These are phyloP conservation scores for Metschnikowia continentalis DNA, from an alignment of 805 yeast species.

Conservation along the genomic window DNA sequence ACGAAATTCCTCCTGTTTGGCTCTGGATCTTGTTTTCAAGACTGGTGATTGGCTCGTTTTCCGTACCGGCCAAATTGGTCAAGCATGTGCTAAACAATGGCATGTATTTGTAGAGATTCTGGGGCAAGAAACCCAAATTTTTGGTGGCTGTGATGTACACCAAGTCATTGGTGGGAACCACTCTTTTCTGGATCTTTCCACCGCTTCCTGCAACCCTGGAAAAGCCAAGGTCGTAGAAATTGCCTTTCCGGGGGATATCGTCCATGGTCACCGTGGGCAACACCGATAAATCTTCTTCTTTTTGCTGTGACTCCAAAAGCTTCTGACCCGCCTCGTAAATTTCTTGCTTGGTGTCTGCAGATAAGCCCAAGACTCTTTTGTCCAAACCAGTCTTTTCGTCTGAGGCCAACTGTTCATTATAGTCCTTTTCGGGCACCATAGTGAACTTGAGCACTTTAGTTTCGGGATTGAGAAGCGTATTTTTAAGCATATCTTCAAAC, in stretches of 20 bases:
- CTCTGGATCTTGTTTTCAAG: constrained; percentile 81
- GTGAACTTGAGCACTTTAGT: constrained; percentile 63
- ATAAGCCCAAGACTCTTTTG: constrained; percentile 38
- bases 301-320: constrained; percentile 60
- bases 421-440: constrained; percentile 66
- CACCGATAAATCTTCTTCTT: constrained; percentile 67
- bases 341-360: constrained; percentile 51
- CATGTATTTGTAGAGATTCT: constrained; percentile 59
- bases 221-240: constrained; percentile 27
- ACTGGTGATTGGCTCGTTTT: constrained; percentile 61
- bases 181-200: constrained; percentile 39
- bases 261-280: constrained; percentile 71
- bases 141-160: constrained; percentile 71
- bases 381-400: constrained; percentile 58
- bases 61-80: constrained; percentile 81
- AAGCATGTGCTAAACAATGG: constrained; percentile 77
- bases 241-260: constrained; percentile 66
- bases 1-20: constrained; percentile 78
- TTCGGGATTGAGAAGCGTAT: constrained; percentile 42
- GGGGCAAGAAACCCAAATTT: constrained; percentile 55
- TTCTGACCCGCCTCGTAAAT: constrained; percentile 58
- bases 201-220: constrained; percentile 28
- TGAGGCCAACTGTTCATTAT: constrained; percentile 44
- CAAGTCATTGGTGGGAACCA: constrained; percentile 76
- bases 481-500: constrained; percentile 56